Evolutionary conservation across 176 grass and related monocot genomes (phyloP).

Genomic region (Oryza meridionalis): DNA sequence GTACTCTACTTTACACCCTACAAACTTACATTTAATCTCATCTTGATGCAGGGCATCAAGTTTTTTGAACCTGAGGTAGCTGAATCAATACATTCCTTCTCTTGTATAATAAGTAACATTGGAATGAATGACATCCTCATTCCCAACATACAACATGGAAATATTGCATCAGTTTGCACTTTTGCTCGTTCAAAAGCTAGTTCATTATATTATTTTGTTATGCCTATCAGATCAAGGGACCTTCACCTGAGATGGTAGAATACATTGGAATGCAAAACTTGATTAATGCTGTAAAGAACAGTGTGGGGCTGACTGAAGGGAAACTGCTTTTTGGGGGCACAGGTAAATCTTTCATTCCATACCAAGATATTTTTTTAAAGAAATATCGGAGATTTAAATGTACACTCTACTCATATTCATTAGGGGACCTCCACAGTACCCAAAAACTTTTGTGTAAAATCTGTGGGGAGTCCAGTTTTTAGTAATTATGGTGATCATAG

Average conservation of each 20-base stretch:
- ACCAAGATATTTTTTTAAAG: not conserved
- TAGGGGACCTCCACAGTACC: not conserved
- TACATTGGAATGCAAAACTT: slow-evolving; percentile 91
- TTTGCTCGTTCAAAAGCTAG: slow-evolving; percentile 4
- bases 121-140: slow-evolving; percentile 37
- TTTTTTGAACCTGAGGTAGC: slow-evolving; percentile 98
- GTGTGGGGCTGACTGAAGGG: slow-evolving; percentile 70
- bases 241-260: slow-evolving; percentile 90
- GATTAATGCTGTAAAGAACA: slow-evolving; percentile 71
- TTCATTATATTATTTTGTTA: slow-evolving; percentile 47
- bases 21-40: slow-evolving; percentile 10
- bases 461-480: not conserved
- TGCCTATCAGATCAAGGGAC: slow-evolving; percentile 85
- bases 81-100: slow-evolving; percentile 25
- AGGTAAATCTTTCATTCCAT: slow-evolving; percentile 53
- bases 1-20: not conserved
- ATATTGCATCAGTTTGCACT: slow-evolving; percentile 20
- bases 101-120: slow-evolving; percentile 40
- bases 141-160: not conserved
- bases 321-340: slow-evolving; percentile 83
- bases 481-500: slow-evolving; percentile 23
- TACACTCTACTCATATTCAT: slow-evolving; percentile 18
- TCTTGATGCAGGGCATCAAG: slow-evolving; percentile 88
- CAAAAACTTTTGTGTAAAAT: slow-evolving; percentile 23
- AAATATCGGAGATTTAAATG: not conserved